phyloP scores from a whole-genome alignment of 805 yeast genomes.

The Candida adriatica region DNA sequence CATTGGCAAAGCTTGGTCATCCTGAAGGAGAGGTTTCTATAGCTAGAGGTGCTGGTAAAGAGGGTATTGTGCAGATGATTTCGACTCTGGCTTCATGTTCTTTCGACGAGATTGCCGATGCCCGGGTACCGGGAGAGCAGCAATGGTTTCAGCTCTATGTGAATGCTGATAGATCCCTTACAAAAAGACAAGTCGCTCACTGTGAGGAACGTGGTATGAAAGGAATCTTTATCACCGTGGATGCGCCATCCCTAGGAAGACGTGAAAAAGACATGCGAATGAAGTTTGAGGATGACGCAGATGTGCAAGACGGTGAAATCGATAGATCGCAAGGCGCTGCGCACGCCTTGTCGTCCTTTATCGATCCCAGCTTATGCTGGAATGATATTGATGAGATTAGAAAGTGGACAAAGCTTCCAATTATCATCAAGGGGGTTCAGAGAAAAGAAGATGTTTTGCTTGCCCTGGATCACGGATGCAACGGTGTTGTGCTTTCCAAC shows the following conservation, averaged over 20 bases:
- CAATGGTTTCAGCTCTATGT: conserved; percentile 91
- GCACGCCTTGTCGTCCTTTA: conserved; percentile 77
- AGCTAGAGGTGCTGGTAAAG: conserved; percentile 74
- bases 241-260: conserved; percentile 87
- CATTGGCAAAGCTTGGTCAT: conserved; percentile 85
- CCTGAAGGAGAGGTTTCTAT: conserved; percentile 88
- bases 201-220: conserved; percentile 71
- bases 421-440: conserved; percentile 80
- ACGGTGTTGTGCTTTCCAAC: conserved; percentile 78
- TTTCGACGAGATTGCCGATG: conserved; percentile 76
- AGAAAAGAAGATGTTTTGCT: conserved; percentile 68
- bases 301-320: conserved; percentile 44
- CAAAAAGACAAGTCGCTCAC: conserved; percentile 54
- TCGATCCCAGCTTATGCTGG: conserved; percentile 65
- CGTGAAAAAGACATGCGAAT: conserved; percentile 82
- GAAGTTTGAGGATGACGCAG: conserved; percentile 44
- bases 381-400: conserved; percentile 53
- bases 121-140: conserved; percentile 54
- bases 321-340: conserved; percentile 81
- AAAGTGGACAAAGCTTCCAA: conserved; percentile 53
- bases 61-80: conserved; percentile 78
- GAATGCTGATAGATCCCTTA: conserved; percentile 63
- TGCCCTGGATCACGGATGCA: conserved; percentile 66
- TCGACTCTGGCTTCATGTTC: conserved; percentile 89
- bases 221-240: conserved; percentile 84